phyloP scores from a whole-genome alignment of 305 asterid genomes.

The Fraxinus baroniana region DNA sequence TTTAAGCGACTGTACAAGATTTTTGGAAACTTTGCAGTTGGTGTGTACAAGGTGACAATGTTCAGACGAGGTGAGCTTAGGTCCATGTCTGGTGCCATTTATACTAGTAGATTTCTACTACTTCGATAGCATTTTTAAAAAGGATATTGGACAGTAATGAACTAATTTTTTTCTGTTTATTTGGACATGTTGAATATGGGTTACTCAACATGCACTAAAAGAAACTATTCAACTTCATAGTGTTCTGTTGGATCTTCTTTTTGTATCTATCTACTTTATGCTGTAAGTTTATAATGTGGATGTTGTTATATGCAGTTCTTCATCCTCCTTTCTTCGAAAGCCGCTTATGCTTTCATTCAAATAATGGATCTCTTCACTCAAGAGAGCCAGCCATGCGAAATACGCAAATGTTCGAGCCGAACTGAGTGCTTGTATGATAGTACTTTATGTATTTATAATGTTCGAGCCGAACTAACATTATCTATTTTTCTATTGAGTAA shows the following conservation, averaged over 20 bases:
- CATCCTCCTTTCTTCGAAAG: background rate
- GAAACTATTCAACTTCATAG: background rate
- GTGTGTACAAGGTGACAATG: background rate
- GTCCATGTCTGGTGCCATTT: background rate
- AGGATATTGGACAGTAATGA: background rate
- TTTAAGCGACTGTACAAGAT: background rate
- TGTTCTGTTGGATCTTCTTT: background rate
- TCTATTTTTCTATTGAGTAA: no score
- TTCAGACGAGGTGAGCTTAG: background rate
- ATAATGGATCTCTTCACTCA: background rate
- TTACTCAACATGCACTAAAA: background rate
- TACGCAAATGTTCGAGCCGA: background rate
- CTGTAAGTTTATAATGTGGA: background rate
- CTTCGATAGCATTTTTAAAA: background rate
- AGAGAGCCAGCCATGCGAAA: background rate
- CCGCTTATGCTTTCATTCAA: background rate
- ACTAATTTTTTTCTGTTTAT: no score
- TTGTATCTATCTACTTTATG: background rate
- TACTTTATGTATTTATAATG: no score
- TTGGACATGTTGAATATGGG: background rate
- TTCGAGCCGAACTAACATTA: no score
- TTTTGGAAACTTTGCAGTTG: background rate
- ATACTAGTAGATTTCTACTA: background rate
- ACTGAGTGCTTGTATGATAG: no score
- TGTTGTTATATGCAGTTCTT: background rate